phyloP scores from a whole-genome alignment of 768 basidiomycete genomes.

The Tephrocybe sp. region DNA sequence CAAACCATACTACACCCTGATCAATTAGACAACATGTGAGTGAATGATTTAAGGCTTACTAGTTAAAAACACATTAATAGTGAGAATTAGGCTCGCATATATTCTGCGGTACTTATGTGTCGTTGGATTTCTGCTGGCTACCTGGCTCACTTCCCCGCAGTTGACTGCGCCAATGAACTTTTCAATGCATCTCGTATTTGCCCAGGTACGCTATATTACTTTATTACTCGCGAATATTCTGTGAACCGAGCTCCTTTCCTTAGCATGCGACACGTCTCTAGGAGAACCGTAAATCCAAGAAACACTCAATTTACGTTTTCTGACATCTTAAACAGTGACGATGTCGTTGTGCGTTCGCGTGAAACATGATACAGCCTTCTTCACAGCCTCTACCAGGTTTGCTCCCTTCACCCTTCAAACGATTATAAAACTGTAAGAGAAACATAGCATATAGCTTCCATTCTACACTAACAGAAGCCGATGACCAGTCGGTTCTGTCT shows the following conservation, averaged over 20 bases:
- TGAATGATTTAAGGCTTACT: constrained; percentile 6
- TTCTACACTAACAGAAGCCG: constrained; percentile 10
- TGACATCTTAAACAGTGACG: constrained; percentile 42
- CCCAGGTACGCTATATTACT: constrained; percentile 52
- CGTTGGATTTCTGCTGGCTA: background rate
- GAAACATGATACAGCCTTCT: background rate
- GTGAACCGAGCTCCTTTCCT: background rate
- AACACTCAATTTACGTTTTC: background rate
- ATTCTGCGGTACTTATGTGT: constrained; percentile 62
- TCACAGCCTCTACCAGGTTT: constrained; percentile 48
- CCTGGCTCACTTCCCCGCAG: constrained; percentile 24
- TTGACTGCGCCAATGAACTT: constrained; percentile 83
- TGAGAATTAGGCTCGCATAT: constrained; percentile 72
- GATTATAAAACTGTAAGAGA: constrained; percentile 82
- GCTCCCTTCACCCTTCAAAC: constrained; percentile 82
- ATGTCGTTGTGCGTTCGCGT: constrained; percentile 54
- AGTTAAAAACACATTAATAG: constrained; percentile 2
- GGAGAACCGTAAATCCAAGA: constrained; percentile 68
- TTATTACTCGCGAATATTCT: background rate
- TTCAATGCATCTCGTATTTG: constrained; percentile 79
- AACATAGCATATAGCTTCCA: constrained; percentile 34
- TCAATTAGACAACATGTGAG: constrained; percentile 25
- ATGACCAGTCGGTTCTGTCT: constrained; percentile 74
- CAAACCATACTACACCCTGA: background rate
- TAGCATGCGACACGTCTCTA: constrained; percentile 80